phyloP scores from a whole-genome alignment of 345 rosid species.

The Melaleuca alternifolia region DNA sequence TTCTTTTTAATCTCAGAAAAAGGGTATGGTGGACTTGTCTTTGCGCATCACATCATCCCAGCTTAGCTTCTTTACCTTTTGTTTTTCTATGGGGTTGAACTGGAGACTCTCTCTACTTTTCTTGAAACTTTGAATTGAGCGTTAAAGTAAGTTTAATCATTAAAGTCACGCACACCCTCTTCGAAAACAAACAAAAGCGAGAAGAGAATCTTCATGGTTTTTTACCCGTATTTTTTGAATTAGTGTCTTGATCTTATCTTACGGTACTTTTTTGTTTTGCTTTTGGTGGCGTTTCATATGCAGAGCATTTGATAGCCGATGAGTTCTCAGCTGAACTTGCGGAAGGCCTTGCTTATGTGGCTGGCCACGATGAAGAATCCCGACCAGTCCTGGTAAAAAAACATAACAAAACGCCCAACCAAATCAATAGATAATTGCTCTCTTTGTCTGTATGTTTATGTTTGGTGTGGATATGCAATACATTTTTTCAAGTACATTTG shows the following conservation, averaged over 20 bases:
- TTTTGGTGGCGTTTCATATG: neutral
- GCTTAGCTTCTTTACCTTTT: neutral
- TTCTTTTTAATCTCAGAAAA: neutral
- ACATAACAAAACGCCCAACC: neutral
- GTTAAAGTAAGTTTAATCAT: constrained; percentile 27
- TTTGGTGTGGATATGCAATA: neutral
- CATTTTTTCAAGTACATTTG: neutral
- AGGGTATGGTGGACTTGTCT: neutral
- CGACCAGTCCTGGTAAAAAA: constrained; percentile 68
- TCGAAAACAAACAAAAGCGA: neutral
- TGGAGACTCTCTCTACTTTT: constrained; percentile 7
- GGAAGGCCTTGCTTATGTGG: constrained; percentile 76
- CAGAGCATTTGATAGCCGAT: constrained; percentile 78
- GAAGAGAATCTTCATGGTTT: neutral
- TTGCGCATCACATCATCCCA: neutral
- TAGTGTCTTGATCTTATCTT: neutral
- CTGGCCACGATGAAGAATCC: constrained; percentile 81
- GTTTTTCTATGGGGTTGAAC: constrained; percentile 10
- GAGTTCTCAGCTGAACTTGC: constrained; percentile 81
- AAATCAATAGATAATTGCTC: neutral
- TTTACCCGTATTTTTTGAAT: neutral
- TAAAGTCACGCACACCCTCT: constrained; percentile 7
- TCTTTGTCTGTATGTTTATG: neutral
- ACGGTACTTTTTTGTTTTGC: neutral
- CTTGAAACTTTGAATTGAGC: constrained; percentile 16